Evolutionary conservation across 75 land plant species (phyloP).

Genomic region (Chamaecyparis obtusa): DNA sequence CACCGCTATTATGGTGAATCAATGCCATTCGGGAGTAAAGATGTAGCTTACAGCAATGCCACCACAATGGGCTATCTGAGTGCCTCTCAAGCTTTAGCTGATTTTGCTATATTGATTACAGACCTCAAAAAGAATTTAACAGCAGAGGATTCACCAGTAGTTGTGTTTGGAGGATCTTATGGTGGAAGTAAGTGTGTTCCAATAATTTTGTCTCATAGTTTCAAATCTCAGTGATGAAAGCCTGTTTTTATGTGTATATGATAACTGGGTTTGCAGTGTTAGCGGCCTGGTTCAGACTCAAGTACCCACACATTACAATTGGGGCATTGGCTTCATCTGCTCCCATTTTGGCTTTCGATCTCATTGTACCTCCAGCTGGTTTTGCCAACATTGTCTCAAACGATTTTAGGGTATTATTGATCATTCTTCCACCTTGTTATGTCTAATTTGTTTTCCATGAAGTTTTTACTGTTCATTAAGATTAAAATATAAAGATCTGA

Average conservation of each 20-base stretch:
- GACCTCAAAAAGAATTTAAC: conserved; percentile 42
- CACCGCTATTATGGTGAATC: conserved; percentile 76
- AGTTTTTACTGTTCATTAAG: no score
- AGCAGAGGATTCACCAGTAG: conserved; percentile 40
- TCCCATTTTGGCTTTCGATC: conserved; percentile 60
- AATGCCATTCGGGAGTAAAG: conserved; percentile 22
- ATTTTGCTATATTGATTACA: conserved; percentile 46
- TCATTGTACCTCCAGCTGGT: conserved; percentile 33
- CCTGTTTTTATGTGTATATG: background rate
- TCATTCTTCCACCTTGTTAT: no score
- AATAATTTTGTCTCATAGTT: background rate
- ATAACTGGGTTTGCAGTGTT: conserved; percentile 40
- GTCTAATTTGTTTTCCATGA: no score
- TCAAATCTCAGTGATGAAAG: background rate
- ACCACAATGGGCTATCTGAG: conserved; percentile 42
- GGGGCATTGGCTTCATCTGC: conserved; percentile 78
- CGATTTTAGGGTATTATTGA: conserved; percentile 41
- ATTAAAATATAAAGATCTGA: no score
- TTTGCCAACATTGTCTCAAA: conserved; percentile 40
- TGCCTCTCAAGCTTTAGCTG: conserved; percentile 64
- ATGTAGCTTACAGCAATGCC: conserved; percentile 32
- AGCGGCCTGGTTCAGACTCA: conserved; percentile 73
- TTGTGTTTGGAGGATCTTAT: conserved; percentile 75
- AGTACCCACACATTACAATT: conserved; percentile 63
- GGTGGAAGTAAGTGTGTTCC: conserved; percentile 49